Percentiles rank a stretch among this genome's conserved stretches.
phyloP scores from a whole-genome alignment of 805 yeast species.

The Sugiyamaella chiloensis region DNA sequence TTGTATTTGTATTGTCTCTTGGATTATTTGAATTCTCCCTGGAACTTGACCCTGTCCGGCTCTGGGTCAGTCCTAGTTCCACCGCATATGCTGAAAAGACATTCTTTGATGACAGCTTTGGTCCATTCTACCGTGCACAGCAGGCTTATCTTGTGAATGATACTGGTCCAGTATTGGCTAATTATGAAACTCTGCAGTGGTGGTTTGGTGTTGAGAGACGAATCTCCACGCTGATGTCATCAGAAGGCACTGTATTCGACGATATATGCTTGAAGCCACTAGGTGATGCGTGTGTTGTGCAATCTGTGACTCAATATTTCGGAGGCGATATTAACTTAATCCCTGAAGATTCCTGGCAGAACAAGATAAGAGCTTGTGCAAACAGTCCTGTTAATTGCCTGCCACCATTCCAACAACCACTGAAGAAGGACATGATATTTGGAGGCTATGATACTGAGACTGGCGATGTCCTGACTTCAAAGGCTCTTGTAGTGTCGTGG shows the following conservation, averaged over 20 bases:
- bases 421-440: constrained; percentile 67
- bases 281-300: constrained; percentile 75
- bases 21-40: constrained; percentile 54
- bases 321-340: constrained; percentile 54
- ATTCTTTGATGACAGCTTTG: constrained; percentile 74
- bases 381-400: constrained; percentile 83
- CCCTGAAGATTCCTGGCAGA: constrained; percentile 54
- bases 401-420: constrained; percentile 88
- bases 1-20: constrained; percentile 47
- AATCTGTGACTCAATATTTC: constrained; percentile 87
- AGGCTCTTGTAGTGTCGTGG: constrained; percentile 75
- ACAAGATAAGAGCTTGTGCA: constrained; percentile 57
- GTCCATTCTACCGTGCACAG: constrained; percentile 87
- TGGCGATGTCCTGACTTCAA: constrained; percentile 50
- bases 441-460: constrained; percentile 46
- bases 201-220: constrained; percentile 79
- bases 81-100: constrained; percentile 64
- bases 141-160: constrained; percentile 74
- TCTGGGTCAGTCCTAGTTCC: constrained; percentile 86
- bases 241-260: constrained; percentile 37
- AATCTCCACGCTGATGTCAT: constrained; percentile 29
- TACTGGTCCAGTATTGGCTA: constrained; percentile 60
- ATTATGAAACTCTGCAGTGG: constrained; percentile 72
- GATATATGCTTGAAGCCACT: constrained; percentile 80
- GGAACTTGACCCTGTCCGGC: constrained; percentile 74